Conservation (phyloP, 2,329 filamentous ascomycete genomes). For the Chalaropsis thielavioides region DNA sequence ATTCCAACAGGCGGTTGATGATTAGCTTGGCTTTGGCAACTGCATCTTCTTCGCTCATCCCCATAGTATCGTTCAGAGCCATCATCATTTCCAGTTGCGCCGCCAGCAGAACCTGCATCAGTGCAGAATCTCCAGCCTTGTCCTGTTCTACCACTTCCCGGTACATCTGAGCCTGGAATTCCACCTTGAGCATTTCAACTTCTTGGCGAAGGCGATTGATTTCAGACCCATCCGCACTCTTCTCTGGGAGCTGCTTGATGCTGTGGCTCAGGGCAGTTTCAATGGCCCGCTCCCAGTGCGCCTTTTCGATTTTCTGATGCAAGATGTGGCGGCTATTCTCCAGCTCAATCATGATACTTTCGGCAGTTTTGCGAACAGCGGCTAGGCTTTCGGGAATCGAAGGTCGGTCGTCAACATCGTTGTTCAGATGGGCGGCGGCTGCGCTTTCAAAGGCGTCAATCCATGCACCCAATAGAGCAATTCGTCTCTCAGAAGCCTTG, state of each 20-base stretch:
- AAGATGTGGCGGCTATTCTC: slow-evolving; percentile 84
- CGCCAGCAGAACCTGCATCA: slow-evolving; percentile 69
- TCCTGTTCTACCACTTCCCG: slow-evolving; percentile 70
- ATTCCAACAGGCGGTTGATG: slow-evolving; percentile 62
- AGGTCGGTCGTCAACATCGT: slow-evolving; percentile 27
- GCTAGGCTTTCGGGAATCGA: slow-evolving; percentile 51
- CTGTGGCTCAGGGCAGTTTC: slow-evolving; percentile 81
- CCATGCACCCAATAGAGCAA: slow-evolving; percentile 78
- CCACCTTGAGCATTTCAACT: slow-evolving; percentile 70
- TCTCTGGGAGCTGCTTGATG: slow-evolving; percentile 58
- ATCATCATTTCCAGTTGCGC: slow-evolving; percentile 86
- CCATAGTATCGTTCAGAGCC: slow-evolving; percentile 65
- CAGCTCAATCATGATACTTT: slow-evolving; percentile 76
- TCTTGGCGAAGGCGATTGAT: slow-evolving; percentile 59
- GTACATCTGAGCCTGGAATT: slow-evolving; percentile 67
- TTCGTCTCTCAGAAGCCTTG: slow-evolving; percentile 69
- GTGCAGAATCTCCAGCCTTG: slow-evolving; percentile 59
- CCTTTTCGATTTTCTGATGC: slow-evolving; percentile 66
- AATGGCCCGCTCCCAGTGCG: slow-evolving; percentile 74
- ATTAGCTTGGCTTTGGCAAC: slow-evolving; percentile 64
- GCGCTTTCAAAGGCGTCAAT: slow-evolving; percentile 79
- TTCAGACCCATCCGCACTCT: slow-evolving; percentile 34
- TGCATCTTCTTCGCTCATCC: slow-evolving; percentile 72
- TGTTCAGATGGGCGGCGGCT: slow-evolving; percentile 44
- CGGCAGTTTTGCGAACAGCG: slow-evolving; percentile 73